Percentiles rank a stretch among this genome's conserved stretches.
phyloP scores from a whole-genome alignment of 495 filamentous ascomycete genomes.

The Sporormia fimetaria region DNA sequence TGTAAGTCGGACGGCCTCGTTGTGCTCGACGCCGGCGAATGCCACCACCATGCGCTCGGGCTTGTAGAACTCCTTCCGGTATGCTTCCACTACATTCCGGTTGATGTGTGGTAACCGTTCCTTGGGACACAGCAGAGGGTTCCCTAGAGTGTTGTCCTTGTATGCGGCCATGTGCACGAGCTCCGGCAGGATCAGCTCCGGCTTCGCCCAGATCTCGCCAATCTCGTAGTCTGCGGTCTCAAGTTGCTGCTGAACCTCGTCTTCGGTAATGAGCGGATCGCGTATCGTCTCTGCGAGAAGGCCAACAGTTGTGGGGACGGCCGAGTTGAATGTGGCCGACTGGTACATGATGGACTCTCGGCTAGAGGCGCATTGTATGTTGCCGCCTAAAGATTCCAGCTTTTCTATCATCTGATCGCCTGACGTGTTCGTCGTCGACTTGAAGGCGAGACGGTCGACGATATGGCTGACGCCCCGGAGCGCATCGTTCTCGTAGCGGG shows the following conservation, averaged over 20 bases:
- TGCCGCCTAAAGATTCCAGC: conserved; percentile 78
- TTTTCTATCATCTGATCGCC: conserved; percentile 79
- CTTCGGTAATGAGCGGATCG: conserved; percentile 77
- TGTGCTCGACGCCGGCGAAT: conserved; percentile 83
- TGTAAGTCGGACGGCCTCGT: conserved; percentile 65
- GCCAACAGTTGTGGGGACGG: conserved; percentile 70
- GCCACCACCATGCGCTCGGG: conserved; percentile 89
- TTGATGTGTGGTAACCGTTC: conserved; percentile 73
- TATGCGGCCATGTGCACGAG: conserved; percentile 90
- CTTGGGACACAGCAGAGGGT: conserved; percentile 80
- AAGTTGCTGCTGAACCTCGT: conserved; percentile 77
- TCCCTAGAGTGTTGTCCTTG: conserved; percentile 88
- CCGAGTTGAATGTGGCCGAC: conserved; percentile 90
- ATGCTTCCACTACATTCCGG: conserved; percentile 59
- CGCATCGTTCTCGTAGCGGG: conserved; percentile 78
- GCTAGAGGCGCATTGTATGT: conserved; percentile 91
- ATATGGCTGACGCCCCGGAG: conserved; percentile 90
- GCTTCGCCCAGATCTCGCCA: conserved; percentile 93
- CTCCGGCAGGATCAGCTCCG: conserved; percentile 91
- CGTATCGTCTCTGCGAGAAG: conserved; percentile 91
- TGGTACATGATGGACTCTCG: conserved; percentile 98
- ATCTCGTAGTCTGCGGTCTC: conserved; percentile 92
- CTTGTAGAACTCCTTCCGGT: conserved; percentile 71
- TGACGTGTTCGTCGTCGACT: conserved; percentile 65
- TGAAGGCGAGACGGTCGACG: conserved; percentile 91